These are phyloP conservation scores for Eucalyptus regnans DNA, from an alignment of 345 rosid genomes.

Conservation along the genomic window DNA sequence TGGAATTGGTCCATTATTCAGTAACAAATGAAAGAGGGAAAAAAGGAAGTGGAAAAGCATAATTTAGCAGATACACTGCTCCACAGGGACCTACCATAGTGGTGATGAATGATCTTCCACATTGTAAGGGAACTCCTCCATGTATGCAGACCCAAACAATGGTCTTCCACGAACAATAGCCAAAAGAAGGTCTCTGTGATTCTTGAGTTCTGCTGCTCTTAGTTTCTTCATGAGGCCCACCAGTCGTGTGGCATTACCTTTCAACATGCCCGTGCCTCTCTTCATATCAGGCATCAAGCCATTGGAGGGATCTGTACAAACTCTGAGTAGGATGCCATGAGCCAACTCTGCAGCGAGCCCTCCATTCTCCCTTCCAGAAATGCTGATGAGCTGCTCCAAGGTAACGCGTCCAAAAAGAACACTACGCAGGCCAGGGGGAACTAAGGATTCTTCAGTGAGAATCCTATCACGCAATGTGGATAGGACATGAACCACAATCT, in stretches of 20 bases:
- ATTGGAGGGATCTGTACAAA: slow-evolving; percentile 74
- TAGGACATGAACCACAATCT: slow-evolving; percentile 46
- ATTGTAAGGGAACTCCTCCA: slow-evolving; percentile 82
- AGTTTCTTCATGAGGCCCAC: slow-evolving; percentile 78
- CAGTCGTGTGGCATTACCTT: slow-evolving; percentile 63
- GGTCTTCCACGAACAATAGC: slow-evolving; percentile 62
- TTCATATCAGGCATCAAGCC: slow-evolving; percentile 81
- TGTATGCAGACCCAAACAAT: slow-evolving; percentile 56
- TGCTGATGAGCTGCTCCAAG: slow-evolving; percentile 56
- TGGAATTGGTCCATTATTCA: background rate
- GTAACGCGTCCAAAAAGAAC: slow-evolving; percentile 81
- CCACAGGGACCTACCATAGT: slow-evolving; percentile 53
- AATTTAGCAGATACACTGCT: background rate
- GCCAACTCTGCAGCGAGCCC: slow-evolving; percentile 53
- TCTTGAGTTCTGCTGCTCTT: slow-evolving; percentile 46
- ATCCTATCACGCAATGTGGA: slow-evolving; percentile 53
- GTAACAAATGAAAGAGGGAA: background rate
- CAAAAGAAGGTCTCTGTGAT: slow-evolving; percentile 80
- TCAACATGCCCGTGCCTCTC: slow-evolving; percentile 40
- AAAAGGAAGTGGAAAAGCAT: background rate
- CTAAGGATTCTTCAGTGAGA: slow-evolving; percentile 58
- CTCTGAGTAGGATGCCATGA: slow-evolving; percentile 48
- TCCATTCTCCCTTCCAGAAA: slow-evolving; percentile 55
- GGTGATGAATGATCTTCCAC: slow-evolving; percentile 75
- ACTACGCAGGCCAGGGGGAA: slow-evolving; percentile 75